Evolutionary conservation across 1,139 yeast species (phyloP), one percentile per base, ranked within the genome.

Genomic region (Meyerozyma elateridarum): DNA sequence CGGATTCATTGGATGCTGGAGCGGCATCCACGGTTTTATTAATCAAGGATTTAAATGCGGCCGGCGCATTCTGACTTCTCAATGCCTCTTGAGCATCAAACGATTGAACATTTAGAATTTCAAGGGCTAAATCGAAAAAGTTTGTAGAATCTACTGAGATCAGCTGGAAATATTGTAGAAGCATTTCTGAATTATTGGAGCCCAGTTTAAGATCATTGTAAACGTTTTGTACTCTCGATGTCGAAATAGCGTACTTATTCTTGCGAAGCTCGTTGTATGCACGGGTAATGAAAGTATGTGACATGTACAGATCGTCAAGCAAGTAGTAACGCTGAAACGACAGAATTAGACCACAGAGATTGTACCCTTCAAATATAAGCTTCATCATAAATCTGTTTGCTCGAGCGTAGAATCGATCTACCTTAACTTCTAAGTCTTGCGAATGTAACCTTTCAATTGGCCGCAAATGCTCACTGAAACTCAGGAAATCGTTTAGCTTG

Each of bases 371-470:
- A 36, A 75, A 67, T 15, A 85, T 57, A 26, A 89, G 56, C 30
- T 70, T 66, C 45, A 84, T 57, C 16, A 88, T 61, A 19, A 76
- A 52, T 25, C 60, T 61, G 52, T 88, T 89, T 1, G 97, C 91
- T 32, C 82, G 64, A 16, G 64, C 51, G 46, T 84, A 85, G 27
- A 85, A 85, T 14, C 69, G 64, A 29, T 78, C 70, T 15, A 91
- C 64, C 34, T 73, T 73, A 14, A 79, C 54, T 29, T 73, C 70
- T 27, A 87, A 58, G 46, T 76, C 75, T 2, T 74, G 67, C 20
- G 83, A 79, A 33, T 75, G 79, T 29, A 87, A 60, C 29, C 53
- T 59, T 8, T 51, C 58, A 25, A 62, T 58, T 2, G 59, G 59
- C 20, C 38, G 44, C 14, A 58, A 47, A 15, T 30, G 27, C 31